Evolutionary conservation across 1,139 yeast species (phyloP).

Genomic region (Casaregolazyma lundiana): DNA sequence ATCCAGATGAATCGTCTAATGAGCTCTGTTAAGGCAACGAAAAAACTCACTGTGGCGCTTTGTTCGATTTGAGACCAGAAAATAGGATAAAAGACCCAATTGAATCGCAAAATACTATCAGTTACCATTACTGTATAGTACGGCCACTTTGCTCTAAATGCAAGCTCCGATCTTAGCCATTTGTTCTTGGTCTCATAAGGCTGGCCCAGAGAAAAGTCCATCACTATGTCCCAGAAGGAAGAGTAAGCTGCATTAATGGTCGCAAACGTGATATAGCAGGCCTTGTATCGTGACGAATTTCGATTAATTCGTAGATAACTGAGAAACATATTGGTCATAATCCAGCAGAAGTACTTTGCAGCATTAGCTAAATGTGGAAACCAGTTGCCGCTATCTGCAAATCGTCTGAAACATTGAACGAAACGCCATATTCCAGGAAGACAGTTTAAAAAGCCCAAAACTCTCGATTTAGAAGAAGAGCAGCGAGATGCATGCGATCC

Average conservation of each 20-base stretch:
- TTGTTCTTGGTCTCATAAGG: slow-evolving; percentile 55
- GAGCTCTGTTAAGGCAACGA: slow-evolving; percentile 76
- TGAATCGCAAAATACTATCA: slow-evolving; percentile 74
- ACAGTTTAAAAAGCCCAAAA: slow-evolving; percentile 76
- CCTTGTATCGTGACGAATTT: slow-evolving; percentile 40
- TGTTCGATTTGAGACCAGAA: slow-evolving; percentile 77
- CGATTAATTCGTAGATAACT: slow-evolving; percentile 72
- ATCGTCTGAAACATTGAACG: slow-evolving; percentile 87
- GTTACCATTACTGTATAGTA: slow-evolving; percentile 72
- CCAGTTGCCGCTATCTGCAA: slow-evolving; percentile 87
- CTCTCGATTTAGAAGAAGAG: slow-evolving; percentile 70
- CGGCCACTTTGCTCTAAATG: slow-evolving; percentile 51
- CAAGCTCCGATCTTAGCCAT: slow-evolving; percentile 67
- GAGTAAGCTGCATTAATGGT: slow-evolving; percentile 64
- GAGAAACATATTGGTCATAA: slow-evolving; percentile 66
- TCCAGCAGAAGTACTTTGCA: slow-evolving; percentile 63
- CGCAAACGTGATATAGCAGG: slow-evolving; percentile 69
- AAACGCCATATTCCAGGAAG: slow-evolving; percentile 90
- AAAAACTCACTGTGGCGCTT: slow-evolving; percentile 84
- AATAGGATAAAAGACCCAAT: slow-evolving; percentile 78
- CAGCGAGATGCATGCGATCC: slow-evolving; percentile 48
- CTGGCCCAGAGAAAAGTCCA: slow-evolving; percentile 94
- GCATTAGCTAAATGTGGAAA: slow-evolving; percentile 97
- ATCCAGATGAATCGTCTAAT: slow-evolving; percentile 84
- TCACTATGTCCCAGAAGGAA: slow-evolving; percentile 79